Evolutionary conservation across 148 eudicot genomes (phyloP).

Genomic region (Arbutus unedo): DNA sequence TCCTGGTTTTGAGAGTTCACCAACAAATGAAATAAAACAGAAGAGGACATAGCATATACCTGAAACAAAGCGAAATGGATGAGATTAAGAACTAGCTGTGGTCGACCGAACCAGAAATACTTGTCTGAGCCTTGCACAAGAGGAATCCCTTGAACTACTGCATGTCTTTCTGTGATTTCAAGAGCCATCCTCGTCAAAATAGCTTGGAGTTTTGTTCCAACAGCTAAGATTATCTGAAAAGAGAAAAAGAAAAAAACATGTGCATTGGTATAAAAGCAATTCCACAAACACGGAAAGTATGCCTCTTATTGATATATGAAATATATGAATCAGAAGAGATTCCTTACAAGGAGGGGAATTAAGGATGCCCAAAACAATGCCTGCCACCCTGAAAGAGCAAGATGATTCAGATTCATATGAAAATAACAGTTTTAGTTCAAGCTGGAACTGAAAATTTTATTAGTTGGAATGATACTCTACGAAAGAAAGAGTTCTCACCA

Average conservation of each 20-base stretch:
- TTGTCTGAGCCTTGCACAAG: slow-evolving; percentile 84
- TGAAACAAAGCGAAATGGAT: slow-evolving; percentile 82
- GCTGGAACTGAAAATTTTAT: neutral
- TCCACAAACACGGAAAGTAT: no score
- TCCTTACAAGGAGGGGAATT: slow-evolving; percentile 70
- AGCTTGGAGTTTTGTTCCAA: slow-evolving; percentile 92
- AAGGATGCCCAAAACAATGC: slow-evolving; percentile 70
- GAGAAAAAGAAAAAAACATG: neutral
- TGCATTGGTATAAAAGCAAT: no score
- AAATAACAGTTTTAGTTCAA: neutral
- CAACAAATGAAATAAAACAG: neutral
- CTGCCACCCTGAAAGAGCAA: slow-evolving; percentile 57
- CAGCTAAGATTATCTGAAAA: slow-evolving; percentile 70
- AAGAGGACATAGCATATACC: slow-evolving; percentile 34
- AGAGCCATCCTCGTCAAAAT: slow-evolving; percentile 78
- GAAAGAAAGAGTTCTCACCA: slow-evolving; percentile 41
- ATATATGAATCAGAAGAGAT: neutral
- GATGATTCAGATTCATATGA: neutral
- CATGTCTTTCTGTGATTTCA: slow-evolving; percentile 76
- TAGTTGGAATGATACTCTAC: neutral
- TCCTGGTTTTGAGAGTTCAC: no score
- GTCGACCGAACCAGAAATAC: slow-evolving; percentile 81
- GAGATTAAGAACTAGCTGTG: slow-evolving; percentile 71
- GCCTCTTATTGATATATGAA: neutral
- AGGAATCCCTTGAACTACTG: slow-evolving; percentile 93